phyloP scores from a whole-genome alignment of 2,329 filamentous ascomycete species.

The Tolypocladium amazonense region DNA sequence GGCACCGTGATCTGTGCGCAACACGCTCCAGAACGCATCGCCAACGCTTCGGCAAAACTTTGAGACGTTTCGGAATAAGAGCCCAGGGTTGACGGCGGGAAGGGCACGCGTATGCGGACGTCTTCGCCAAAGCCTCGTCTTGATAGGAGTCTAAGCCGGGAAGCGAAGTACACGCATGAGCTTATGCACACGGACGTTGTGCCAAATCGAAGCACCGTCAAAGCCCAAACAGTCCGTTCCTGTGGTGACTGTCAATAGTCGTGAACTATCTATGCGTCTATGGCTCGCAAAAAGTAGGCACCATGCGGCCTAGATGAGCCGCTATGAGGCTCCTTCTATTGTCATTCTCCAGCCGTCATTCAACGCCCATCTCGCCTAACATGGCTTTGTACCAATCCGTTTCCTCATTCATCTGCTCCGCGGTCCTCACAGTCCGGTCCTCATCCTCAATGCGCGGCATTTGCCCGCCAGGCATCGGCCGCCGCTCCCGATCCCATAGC shows the following conservation, averaged over 20 bases:
- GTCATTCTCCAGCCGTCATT: slow-evolving; percentile 3
- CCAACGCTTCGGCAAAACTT: no score
- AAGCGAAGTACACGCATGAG: background rate
- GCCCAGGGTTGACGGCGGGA: no score
- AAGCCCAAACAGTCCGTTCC: background rate
- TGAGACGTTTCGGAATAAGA: no score
- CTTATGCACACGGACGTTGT: background rate
- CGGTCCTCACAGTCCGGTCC: slow-evolving; percentile 52
- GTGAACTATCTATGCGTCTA: background rate
- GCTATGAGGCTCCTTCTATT: background rate
- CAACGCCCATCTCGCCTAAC: slow-evolving; percentile 30
- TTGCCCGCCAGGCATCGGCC: slow-evolving; percentile 37
- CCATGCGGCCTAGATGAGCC: background rate
- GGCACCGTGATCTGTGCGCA: background rate
- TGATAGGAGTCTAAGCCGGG: no score
- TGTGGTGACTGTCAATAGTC: background rate
- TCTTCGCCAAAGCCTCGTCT: no score
- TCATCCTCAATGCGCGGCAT: slow-evolving; percentile 66
- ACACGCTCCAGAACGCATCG: background rate
- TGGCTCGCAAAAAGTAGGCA: background rate
- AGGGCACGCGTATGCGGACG: no score
- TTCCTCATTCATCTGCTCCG: slow-evolving; percentile 72
- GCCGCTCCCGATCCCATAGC: slow-evolving; percentile 43
- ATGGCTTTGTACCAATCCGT: slow-evolving; percentile 53
- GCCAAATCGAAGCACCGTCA: background rate